Conservation (phyloP, 805 yeast genomes). For the Millerozyma acaciae region DNA sequence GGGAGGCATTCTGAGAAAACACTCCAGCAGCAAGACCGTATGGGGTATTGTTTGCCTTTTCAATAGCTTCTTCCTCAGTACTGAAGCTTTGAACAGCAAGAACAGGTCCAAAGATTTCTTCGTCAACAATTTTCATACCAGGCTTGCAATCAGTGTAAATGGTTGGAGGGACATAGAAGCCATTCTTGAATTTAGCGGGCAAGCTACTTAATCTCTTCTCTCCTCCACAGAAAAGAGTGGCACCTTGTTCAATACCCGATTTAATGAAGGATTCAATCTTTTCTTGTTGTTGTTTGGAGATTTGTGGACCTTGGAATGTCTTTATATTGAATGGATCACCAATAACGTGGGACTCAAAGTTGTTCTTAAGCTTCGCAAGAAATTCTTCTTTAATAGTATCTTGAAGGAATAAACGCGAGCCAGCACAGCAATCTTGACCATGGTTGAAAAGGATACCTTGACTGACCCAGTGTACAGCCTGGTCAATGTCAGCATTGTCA, state of each 20-base stretch:
- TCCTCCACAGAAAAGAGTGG: constrained; percentile 42
- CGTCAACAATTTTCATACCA: constrained; percentile 41
- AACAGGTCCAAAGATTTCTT: constrained; percentile 58
- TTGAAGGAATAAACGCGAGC: constrained; percentile 41
- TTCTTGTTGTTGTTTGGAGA: constrained; percentile 46
- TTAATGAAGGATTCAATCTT: constrained; percentile 36
- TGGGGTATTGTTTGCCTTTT: constrained; percentile 44
- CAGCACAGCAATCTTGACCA: constrained; percentile 45
- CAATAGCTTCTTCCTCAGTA: constrained; percentile 44
- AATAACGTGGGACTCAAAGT: constrained; percentile 27
- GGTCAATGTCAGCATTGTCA: constrained; percentile 59
- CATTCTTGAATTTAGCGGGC: constrained; percentile 36
- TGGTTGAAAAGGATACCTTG: constrained; percentile 42
- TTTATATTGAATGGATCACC: constrained; percentile 41
- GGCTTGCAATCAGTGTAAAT: constrained; percentile 43
- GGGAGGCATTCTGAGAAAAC: constrained; percentile 27
- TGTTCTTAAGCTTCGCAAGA: constrained; percentile 28
- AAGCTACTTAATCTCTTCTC: constrained; percentile 31
- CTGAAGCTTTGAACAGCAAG: constrained; percentile 49
- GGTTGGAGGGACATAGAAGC: constrained; percentile 48
- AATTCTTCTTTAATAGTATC: constrained; percentile 38
- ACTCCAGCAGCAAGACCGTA: constrained; percentile 53
- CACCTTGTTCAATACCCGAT: constrained; percentile 46
- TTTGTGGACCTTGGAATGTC: constrained; percentile 49
- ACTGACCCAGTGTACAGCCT: constrained; percentile 55